phyloP scores from a whole-genome alignment of 768 basidiomycete genomes.

The Termitomyces sp. region DNA sequence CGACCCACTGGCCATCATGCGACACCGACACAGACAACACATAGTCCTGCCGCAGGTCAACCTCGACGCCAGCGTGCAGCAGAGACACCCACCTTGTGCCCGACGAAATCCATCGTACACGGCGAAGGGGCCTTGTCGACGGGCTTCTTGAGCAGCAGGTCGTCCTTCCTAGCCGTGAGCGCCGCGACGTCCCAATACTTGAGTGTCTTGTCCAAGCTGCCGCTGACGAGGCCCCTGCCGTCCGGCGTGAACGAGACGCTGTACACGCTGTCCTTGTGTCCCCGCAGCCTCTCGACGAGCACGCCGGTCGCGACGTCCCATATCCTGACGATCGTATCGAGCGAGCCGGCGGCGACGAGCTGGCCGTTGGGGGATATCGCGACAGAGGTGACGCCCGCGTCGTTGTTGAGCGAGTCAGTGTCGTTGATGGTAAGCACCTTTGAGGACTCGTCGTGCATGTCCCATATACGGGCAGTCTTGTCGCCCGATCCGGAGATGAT shows the following conservation, averaged over 20 bases:
- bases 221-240: no score
- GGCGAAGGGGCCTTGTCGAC: constrained; percentile 28
- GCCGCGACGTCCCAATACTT: constrained; percentile 85
- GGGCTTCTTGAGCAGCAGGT: neutral
- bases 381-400: constrained; percentile 73
- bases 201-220: neutral
- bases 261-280: constrained; percentile 67
- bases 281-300: constrained; percentile 66
- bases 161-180: constrained; percentile 42
- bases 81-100: constrained; percentile 63
- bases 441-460: constrained; percentile 27
- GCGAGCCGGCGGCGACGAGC: no score
- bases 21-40: constrained; percentile 63
- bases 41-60: constrained; percentile 36
- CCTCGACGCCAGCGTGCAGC: no score
- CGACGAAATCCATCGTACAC: constrained; percentile 81
- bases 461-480: no score
- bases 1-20: constrained; percentile 90
- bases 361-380: constrained; percentile 71
- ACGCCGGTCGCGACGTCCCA: constrained; percentile 39
- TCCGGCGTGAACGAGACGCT: no score
- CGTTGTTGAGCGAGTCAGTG: constrained; percentile 40
- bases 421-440: constrained; percentile 46
- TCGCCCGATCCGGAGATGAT: no score
- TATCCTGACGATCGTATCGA: no score